Conservation (phyloP, 2,329 filamentous ascomycete genomes). For the Alternaria gansuensis region DNA sequence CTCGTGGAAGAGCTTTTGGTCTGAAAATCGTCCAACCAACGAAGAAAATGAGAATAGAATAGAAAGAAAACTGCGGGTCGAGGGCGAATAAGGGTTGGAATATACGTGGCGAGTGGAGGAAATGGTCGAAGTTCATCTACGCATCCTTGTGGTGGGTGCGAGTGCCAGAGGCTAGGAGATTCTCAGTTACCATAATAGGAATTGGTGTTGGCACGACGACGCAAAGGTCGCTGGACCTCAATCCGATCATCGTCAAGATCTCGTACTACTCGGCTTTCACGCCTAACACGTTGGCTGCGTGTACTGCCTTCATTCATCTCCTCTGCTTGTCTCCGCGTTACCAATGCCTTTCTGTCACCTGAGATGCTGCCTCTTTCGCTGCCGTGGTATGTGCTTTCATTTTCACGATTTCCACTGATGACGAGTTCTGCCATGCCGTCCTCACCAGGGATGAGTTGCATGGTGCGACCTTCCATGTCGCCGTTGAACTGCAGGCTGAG, state of each 20-base stretch:
- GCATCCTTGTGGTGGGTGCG: slow-evolving; percentile 1
- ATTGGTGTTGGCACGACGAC: slow-evolving; percentile 27
- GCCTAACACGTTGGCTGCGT: slow-evolving; percentile 40
- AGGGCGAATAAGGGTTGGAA: slow-evolving; percentile 5
- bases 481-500: slow-evolving; percentile 49
- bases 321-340: slow-evolving; percentile 42
- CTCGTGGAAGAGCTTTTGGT: slow-evolving; percentile 34
- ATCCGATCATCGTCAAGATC: slow-evolving; percentile 27
- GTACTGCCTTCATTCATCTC: slow-evolving; percentile 42
- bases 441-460: slow-evolving; percentile 46
- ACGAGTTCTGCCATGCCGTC: slow-evolving; percentile 51
- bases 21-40: slow-evolving; percentile 16
- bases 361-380: slow-evolving; percentile 43
- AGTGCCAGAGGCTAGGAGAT: slow-evolving; percentile 4
- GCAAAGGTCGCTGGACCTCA: slow-evolving; percentile 33
- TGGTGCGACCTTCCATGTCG: slow-evolving; percentile 51
- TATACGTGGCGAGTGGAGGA: slow-evolving; percentile 21
- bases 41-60: slow-evolving; percentile 12
- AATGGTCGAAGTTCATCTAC: background rate
- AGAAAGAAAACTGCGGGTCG: slow-evolving; percentile 11
- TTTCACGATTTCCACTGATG: slow-evolving; percentile 37
- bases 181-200: slow-evolving; percentile 32
- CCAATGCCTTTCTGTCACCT: slow-evolving; percentile 31
- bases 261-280: slow-evolving; percentile 29
- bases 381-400: slow-evolving; percentile 11